Base-by-base conservation (phyloP, 805 yeast genomes). In the Saccharomyces mikatae region DNA sequence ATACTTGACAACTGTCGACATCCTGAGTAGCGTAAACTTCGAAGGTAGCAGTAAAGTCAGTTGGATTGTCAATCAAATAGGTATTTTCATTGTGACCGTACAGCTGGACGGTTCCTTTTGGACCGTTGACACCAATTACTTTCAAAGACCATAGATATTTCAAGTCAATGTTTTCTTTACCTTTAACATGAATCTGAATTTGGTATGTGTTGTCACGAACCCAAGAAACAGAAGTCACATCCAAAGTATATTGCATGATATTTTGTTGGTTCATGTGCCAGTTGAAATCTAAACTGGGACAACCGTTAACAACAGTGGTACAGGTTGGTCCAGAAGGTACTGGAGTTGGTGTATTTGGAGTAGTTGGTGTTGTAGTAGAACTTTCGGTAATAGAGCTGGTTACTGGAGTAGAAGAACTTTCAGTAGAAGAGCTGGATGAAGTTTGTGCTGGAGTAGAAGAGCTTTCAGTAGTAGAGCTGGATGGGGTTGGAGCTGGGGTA, bases 101-200 rank as follows among this genome's bases (percentile, higher is more conserved):
- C 5, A 70, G 57, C 46, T 60, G 53, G 44, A 59, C 55, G 3
- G 62, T 58, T 3, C 57, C 56, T 47, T 63, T 60, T 11, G 72
- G 70, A 30, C 71, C 67, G 8, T 53, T 26, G 36, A 69, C 55
- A 44, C 70, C 69, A 44, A 67, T 63, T 29, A 70, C 59, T 44
- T 67, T 66, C 46, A 66, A 55, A 17, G 57, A 57, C 48, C 52
- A 52, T 28, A 60, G 26, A 46, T 55, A 56, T 29, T 56, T 51
- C 30, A 58, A 24, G 41, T 46, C 49, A 28, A 60, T 59, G 22
- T 54, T 54, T 49, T 56, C 51, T 4, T 49, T 52, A 56, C 60
- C 62, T 29, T 53, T 46, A 28, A 60, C 60, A 51, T 56, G 56
- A 21, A 60, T 54, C 1, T 57, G 54, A 17, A 60, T 31, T 32